Conservation (phyloP, 208 protist genomes). For the Vickermania spadyakhi region DNA sequence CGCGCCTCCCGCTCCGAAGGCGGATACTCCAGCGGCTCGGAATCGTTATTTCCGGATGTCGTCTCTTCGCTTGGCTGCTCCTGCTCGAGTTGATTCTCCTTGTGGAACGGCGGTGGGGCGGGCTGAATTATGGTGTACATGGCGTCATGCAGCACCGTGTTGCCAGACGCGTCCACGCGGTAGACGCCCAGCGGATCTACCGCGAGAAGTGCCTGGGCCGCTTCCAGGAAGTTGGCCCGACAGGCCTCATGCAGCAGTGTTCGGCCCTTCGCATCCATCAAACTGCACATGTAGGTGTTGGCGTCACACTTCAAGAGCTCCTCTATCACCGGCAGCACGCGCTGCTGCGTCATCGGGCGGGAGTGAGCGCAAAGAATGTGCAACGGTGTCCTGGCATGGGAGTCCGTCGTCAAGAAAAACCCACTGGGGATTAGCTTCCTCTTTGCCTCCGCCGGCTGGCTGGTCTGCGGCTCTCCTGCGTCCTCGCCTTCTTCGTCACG, state of each 20-base stretch:
- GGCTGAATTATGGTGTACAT: background rate
- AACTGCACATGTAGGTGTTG: slow-evolving; percentile 10
- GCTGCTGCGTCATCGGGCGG: slow-evolving; percentile 17
- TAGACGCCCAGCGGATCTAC: slow-evolving; percentile 1
- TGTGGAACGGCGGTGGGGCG: background rate
- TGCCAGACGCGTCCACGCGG: background rate
- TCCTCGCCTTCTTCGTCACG: background rate
- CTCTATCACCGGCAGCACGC: slow-evolving; percentile 27
- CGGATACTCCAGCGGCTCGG: background rate
- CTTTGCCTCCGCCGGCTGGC: background rate
- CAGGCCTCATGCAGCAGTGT: slow-evolving; percentile 27
- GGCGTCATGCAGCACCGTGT: background rate
- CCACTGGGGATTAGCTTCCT: slow-evolving; percentile 9
- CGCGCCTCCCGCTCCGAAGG: background rate
- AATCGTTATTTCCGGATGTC: background rate
- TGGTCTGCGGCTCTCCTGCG: background rate
- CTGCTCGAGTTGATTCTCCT: background rate
- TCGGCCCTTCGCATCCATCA: slow-evolving; percentile 26
- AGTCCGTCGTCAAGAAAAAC: slow-evolving; percentile 35
- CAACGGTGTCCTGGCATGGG: slow-evolving; percentile 30
- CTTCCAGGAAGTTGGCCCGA: slow-evolving; percentile 15
- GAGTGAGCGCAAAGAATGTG: slow-evolving; percentile 45
- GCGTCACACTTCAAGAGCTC: slow-evolving; percentile 10
- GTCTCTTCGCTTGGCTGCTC: background rate
- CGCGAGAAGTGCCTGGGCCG: slow-evolving; percentile 20